Evolutionary conservation across 2,329 filamentous ascomycete genomes (phyloP), one percentile per base, ranked within the genome.

Genomic region (Aspergillus aculeatus): DNA sequence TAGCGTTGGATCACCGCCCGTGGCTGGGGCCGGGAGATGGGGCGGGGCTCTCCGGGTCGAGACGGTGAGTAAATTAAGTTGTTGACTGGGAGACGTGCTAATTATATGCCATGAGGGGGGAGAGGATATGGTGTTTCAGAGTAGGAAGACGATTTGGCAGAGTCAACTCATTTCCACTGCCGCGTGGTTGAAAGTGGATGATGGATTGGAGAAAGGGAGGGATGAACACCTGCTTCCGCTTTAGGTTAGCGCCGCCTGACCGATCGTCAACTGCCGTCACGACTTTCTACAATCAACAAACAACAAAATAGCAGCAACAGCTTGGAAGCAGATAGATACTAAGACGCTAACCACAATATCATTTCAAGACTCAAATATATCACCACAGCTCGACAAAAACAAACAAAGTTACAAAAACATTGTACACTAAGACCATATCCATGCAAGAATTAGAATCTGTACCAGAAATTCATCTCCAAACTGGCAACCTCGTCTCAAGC

Each of bases 1-100:
- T 55, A 55, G 53, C 53, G 53, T 48, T 55, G 41, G 53, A 55
- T 55, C 53, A 55, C 53, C 53, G 53, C 53, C 53, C 47, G 53
- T 55, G 53, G 53, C 53, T 55, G 53, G 53, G 48, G 53, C 44
- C 53, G 24, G 47, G 41, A 55, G 38, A 44, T 19, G 38, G 38
- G n/a, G 38, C 38, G 38, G 38, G 38, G n/a, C 16, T 44, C 16
- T 16, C 16, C 38, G 16, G 38, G 14, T n/a, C 14, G 38, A 16
- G 16, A 44, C 16, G 16, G 6, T 44, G 38, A 44, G 16, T 16
- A 44, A 19, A 19, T 44, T 44, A 19, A 10, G 9, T 44, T 19
- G 38, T 16, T 44, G 38, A 44, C 38, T 44, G 38, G 16, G n/a
- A 44, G 38, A 44, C 16, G 16, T 19, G 38, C 38, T 44, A 19